These are phyloP conservation scores for Debaryomyces prosopidis DNA, from an alignment of 805 yeast species.

Conservation along the genomic window DNA sequence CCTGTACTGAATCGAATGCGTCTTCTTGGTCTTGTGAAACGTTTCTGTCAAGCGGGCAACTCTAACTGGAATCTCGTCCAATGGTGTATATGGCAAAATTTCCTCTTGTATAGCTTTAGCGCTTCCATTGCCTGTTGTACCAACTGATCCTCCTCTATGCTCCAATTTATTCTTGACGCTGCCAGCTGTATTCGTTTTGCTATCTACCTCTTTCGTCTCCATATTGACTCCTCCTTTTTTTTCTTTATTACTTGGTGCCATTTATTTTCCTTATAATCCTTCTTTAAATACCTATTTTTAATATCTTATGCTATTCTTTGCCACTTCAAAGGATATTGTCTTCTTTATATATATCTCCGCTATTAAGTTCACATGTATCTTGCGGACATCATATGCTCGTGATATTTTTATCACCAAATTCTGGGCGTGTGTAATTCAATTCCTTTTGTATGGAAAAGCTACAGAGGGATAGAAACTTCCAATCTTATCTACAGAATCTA, in stretches of 20 bases:
- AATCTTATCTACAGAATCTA: no score
- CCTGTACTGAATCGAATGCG: constrained; percentile 55
- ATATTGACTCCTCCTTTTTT: not conserved
- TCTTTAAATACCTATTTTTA: no score
- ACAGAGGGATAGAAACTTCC: no score
- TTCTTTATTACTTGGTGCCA: not conserved
- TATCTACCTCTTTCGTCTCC: not conserved
- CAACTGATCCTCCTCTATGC: not conserved
- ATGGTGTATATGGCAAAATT: constrained; percentile 43
- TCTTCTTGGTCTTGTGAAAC: constrained; percentile 47
- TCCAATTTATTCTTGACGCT: not conserved
- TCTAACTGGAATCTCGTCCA: constrained; percentile 47
- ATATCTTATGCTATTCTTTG: no score
- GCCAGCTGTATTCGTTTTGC: not conserved
- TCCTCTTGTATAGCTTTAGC: constrained; percentile 1
- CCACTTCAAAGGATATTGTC: no score
- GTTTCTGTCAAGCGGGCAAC: constrained; percentile 43
- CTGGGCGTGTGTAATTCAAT: no score
- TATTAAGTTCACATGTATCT: no score
- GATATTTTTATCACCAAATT: no score
- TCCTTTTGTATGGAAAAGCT: no score
- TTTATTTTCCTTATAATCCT: no score
- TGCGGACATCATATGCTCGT: no score
- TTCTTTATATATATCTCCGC: no score
- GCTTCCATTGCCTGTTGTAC: constrained; percentile 2